Evolutionary conservation across 176 grass and related monocot genomes (phyloP).

Genomic region (Zea luxurians): DNA sequence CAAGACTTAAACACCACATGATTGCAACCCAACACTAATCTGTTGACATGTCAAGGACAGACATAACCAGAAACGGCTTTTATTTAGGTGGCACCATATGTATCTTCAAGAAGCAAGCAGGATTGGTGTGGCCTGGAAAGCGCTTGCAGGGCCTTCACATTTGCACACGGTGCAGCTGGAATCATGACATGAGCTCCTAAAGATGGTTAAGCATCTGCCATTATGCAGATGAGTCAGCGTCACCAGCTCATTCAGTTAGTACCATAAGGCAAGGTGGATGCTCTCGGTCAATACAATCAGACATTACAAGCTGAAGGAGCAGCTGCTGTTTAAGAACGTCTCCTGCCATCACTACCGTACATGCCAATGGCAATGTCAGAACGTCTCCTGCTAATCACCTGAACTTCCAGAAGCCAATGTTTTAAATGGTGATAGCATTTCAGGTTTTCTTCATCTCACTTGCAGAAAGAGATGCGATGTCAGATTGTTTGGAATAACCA

Average conservation of each 20-base stretch:
- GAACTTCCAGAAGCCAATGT: constrained; percentile 16
- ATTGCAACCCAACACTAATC: not conserved
- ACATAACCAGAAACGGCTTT: not conserved
- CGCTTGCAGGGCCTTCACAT: constrained; percentile 53
- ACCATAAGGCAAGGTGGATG: constrained; percentile 30
- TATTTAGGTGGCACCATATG: constrained; percentile 41
- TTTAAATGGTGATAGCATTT: not conserved
- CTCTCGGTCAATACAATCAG: constrained; percentile 55
- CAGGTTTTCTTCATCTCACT: constrained; percentile 17
- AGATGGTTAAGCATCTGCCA: constrained; percentile 19
- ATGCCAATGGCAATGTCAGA: not conserved
- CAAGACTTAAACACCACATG: not conserved
- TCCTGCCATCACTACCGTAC: not conserved
- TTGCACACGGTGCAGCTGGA: constrained; percentile 50
- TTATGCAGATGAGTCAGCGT: not conserved
- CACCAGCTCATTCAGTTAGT: constrained; percentile 28
- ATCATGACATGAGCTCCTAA: constrained; percentile 51
- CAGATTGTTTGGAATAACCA: constrained; percentile 18
- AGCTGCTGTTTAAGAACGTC: constrained; percentile 7
- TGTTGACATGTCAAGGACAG: not conserved
- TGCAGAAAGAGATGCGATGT: constrained; percentile 9
- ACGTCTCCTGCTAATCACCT: not conserved
- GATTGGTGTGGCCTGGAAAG: constrained; percentile 38
- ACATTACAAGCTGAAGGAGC: constrained; percentile 42
- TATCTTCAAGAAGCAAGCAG: constrained; percentile 59